phyloP scores from a whole-genome alignment of 129 eudicot species.

The Pittosporum tobira region DNA sequence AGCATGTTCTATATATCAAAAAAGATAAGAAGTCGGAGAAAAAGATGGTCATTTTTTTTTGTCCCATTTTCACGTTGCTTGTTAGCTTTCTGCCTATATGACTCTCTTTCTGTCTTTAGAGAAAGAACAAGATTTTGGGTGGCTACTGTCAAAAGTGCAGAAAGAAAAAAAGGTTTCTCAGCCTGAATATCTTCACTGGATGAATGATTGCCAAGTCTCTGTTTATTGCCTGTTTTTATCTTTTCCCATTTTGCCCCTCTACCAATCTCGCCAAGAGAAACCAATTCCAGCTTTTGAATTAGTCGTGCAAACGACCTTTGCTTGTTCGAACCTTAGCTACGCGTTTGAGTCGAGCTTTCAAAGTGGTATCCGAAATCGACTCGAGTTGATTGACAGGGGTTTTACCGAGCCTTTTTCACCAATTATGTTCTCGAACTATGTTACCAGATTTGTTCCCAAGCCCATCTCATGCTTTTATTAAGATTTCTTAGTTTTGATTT shows the following conservation, averaged over 20 bases:
- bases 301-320: too few relatives aligned
- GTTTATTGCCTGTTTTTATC: constrained; percentile 10
- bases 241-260: background rate
- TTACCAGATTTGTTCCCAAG: too few relatives aligned
- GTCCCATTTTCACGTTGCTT: constrained; percentile 47
- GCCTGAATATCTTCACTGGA: constrained; percentile 21
- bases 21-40: constrained; percentile 6
- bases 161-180: constrained; percentile 3
- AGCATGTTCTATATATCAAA: background rate
- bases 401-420: too few relatives aligned
- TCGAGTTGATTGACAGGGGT: too few relatives aligned
- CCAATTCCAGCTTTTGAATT: too few relatives aligned
- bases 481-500: too few relatives aligned
- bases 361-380: too few relatives aligned
- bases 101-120: constrained; percentile 17
- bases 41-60: constrained; percentile 31
- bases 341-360: too few relatives aligned
- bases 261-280: background rate
- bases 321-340: too few relatives aligned
- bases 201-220: constrained; percentile 28
- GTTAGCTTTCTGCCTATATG: constrained; percentile 16
- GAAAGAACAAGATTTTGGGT: constrained; percentile 14
- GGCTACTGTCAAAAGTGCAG: constrained; percentile 16
- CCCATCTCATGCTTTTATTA: too few relatives aligned
- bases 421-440: too few relatives aligned